A percentile compares a stretch with the other conserved stretches of the same genome.
Evolutionary conservation across 352 stramenopile genomes (phyloP).

Genomic region (Phytophthora podocarpi): DNA sequence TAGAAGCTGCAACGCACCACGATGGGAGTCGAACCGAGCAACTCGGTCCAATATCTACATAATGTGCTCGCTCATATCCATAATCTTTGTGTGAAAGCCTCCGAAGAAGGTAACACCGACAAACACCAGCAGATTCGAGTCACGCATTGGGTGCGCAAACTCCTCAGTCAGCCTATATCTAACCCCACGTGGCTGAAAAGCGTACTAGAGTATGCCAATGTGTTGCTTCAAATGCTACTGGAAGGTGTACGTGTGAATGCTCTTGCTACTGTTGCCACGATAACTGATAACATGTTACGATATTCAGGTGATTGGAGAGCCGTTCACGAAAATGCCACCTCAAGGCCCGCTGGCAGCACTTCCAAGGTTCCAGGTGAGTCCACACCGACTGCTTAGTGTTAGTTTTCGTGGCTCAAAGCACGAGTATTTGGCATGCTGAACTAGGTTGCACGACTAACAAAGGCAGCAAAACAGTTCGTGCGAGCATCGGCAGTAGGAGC

Average conservation of each 20-base stretch:
- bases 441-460: conserved; percentile 33
- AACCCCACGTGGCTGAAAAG: conserved; percentile 68
- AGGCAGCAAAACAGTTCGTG: conserved; percentile 5
- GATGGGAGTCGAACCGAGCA: conserved; percentile 20
- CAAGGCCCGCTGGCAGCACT: conserved; percentile 58
- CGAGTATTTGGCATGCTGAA: not conserved
- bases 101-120: conserved; percentile 5
- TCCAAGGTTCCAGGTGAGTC: conserved; percentile 48
- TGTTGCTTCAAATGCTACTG: conserved; percentile 59
- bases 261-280: not conserved
- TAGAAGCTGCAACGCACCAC: not conserved
- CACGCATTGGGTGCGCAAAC: conserved; percentile 60
- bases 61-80: conserved; percentile 46
- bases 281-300: not conserved
- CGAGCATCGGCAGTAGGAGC: not conserved
- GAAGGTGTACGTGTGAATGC: conserved; percentile 43
- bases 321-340: conserved; percentile 68
- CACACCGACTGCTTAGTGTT: not conserved
- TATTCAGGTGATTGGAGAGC: conserved; percentile 50
- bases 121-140: conserved; percentile 74
- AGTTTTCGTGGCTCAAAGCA: not conserved
- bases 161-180: conserved; percentile 55
- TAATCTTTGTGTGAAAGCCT: conserved; percentile 34
- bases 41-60: conserved; percentile 36
- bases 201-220: conserved; percentile 49